Evolutionary conservation across 1,284 basidiomycete genomes (phyloP).

Genomic region (Moniliophthora roreri): DNA sequence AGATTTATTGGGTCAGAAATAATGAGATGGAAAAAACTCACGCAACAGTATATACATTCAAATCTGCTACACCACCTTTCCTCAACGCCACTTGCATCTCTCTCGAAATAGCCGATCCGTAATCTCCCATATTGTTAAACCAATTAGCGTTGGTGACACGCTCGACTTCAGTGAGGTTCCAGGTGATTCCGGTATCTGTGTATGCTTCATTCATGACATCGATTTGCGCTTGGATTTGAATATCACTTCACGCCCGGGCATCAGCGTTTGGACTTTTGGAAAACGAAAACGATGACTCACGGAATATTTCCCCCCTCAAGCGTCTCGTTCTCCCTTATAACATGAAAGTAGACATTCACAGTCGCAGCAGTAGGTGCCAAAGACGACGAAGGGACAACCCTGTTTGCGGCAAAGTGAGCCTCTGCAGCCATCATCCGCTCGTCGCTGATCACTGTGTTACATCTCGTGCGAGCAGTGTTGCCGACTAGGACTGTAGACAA

Average conservation of each 20-base stretch:
- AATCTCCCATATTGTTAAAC: slow-evolving; percentile 40
- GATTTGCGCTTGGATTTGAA: slow-evolving; percentile 36
- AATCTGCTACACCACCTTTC: slow-evolving; percentile 35
- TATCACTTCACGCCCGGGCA: too few species aligned
- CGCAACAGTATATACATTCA: slow-evolving; percentile 49
- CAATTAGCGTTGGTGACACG: slow-evolving; percentile 41
- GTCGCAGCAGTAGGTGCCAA: slow-evolving; percentile 27
- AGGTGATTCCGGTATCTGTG: slow-evolving; percentile 34
- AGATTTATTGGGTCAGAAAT: not conserved
- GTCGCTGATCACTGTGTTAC: slow-evolving; percentile 37
- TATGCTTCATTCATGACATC: slow-evolving; percentile 41
- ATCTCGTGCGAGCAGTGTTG: slow-evolving; percentile 26
- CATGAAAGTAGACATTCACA: slow-evolving; percentile 45
- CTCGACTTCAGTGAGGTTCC: slow-evolving; percentile 35
- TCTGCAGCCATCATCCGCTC: slow-evolving; percentile 37
- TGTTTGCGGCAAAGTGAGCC: slow-evolving; percentile 42
- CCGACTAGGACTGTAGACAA: too few species aligned
- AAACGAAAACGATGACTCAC: too few species aligned
- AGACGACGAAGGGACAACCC: slow-evolving; percentile 29
- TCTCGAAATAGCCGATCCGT: slow-evolving; percentile 33
- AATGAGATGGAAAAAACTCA: slow-evolving; percentile 8
- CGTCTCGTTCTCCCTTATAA: slow-evolving; percentile 40
- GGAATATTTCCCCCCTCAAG: slow-evolving; percentile 44
- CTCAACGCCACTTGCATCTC: slow-evolving; percentile 46
- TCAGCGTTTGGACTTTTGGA: too few species aligned